Conservation (phyloP, 108 stramenopile species). For the Fragilariopsis cylindrus region DNA sequence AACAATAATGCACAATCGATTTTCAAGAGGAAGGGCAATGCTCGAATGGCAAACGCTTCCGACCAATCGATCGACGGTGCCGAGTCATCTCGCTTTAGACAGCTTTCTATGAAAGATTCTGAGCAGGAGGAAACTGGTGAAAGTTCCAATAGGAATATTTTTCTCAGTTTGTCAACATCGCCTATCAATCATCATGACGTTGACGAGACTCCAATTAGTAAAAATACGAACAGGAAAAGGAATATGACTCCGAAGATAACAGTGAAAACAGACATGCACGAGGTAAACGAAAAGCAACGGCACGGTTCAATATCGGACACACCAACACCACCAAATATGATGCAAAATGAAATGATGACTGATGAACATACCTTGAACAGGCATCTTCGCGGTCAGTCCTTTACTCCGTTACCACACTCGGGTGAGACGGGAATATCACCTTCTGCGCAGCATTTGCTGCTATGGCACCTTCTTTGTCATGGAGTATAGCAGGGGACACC, state of each 20-base stretch:
- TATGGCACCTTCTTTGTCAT: constrained; percentile 65
- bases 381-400: constrained; percentile 78
- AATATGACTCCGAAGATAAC: constrained; percentile 23
- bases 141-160: constrained; percentile 26
- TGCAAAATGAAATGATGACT: constrained; percentile 40
- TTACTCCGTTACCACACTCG: constrained; percentile 75
- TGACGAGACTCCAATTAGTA: constrained; percentile 54
- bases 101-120: constrained; percentile 49
- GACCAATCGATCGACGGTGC: constrained; percentile 29
- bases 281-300: constrained; percentile 15
- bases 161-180: constrained; percentile 57
- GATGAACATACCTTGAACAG: constrained; percentile 73
- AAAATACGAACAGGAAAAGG: constrained; percentile 43
- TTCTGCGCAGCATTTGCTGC: constrained; percentile 40
- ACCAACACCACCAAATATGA: constrained; percentile 44
- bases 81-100: constrained; percentile 41
- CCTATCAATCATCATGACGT: constrained; percentile 48
- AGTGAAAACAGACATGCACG: constrained; percentile 25
- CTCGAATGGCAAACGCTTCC: constrained; percentile 25
- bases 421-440: constrained; percentile 38
- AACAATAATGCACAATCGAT: constrained; percentile 21
- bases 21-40: constrained; percentile 19
- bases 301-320: constrained; percentile 26
- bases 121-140: constrained; percentile 15
- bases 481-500: constrained; percentile 74